Evolutionary conservation across 2,329 filamentous ascomycete genomes (phyloP), one percentile per base, ranked within the genome.

Genomic region (Endoconidiophora laricicola): DNA sequence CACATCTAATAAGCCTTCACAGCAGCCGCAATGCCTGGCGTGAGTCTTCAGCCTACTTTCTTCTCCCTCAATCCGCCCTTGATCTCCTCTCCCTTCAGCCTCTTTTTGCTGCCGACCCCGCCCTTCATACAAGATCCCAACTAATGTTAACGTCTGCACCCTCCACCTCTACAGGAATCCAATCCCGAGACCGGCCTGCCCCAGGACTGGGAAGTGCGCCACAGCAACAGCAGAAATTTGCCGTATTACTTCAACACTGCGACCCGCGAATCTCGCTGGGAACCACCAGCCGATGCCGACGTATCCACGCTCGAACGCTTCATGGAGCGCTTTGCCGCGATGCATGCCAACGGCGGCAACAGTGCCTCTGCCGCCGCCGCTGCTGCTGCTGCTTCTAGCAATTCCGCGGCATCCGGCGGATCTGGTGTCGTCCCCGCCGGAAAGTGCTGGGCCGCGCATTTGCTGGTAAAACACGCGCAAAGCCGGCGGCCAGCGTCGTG

Each of bases 141-240:
- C 40, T 37, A 48, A 9, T 37, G 36, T 22, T 10, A 23, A n/a
- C 36, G 22, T 42, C 14, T 12, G 6, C 4, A 14, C 12, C 14
- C 33, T 6, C 10, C 44, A 14, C 12, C 10, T 29, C 10, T 29
- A 29, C 26, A 53, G 48, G 23, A 50, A 57, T 49, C 23, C 10
- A 36, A 20, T 23, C 4, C 24, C 26, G 83, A 87, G 51, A 80
- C 82, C 58, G 90, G 90, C 63, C 78, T 95, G 56, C 88, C 88
- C 55, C 65, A 78, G 46, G 79, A 80, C 65, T 95, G 90, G 88
- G 91, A 96, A 70, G 86, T 98, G 62, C 86, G 91, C 65, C 86
- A 93, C 70, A 94, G 86, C 66, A 94, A 95, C 72, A 94, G 86
- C 66, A 96, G 95, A 72, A 94, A 94, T 69, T 82, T 96, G 36